Base-by-base conservation (phyloP, 1,284 basidiomycete genomes). In the Boletus sp. region DNA sequence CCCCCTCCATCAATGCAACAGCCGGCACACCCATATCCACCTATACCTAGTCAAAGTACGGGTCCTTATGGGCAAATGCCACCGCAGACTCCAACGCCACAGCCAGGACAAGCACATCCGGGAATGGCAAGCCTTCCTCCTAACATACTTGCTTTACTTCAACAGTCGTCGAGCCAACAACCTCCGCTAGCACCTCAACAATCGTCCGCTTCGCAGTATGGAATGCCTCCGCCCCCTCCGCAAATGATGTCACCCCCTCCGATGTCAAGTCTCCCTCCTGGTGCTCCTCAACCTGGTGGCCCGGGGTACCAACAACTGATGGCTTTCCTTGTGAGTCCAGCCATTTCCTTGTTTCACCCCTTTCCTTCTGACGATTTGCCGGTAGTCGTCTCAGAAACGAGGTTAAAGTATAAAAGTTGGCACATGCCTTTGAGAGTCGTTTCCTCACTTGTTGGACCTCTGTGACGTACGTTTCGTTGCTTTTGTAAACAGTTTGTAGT, bases 81-180 rank as follows among this genome's bases (percentile, higher is more conserved):
- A 8, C 71, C 65, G 3, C 62, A 67, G 42, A 46, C 69, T 9
- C 54, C 55, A 16, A 65, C 73, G 5, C 65, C 73, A n/a, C 68
- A 68, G 16, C 62, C 71, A 38, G 57, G 65, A 38, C 62, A 71
- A 32, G 63, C 69, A 13, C 60, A 70, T 33, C 51, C 66, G 5
- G 55, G 61, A 19, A 57, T 78, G 44, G 66, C 66, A 32, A 69
- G 66, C 8, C 64, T 87, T 22, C 81, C 83, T 4, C 77, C 82
- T 0, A 82, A 82, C 56, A 72, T 85, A n/a, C 66, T 84, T 39
- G 80, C 83, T 1, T 59, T 85, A 41, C 64, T 85, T 17, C 81
- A 84, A 58, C 70, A 69, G 35, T 64, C 72, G 12, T 68, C 69
- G 22, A 69, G 69, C 35, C 74, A 73, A 34, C 62, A 61, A 41